Evolutionary conservation across 1,139 yeast species (phyloP).

Genomic region (Saccharomyces hybrid): DNA sequence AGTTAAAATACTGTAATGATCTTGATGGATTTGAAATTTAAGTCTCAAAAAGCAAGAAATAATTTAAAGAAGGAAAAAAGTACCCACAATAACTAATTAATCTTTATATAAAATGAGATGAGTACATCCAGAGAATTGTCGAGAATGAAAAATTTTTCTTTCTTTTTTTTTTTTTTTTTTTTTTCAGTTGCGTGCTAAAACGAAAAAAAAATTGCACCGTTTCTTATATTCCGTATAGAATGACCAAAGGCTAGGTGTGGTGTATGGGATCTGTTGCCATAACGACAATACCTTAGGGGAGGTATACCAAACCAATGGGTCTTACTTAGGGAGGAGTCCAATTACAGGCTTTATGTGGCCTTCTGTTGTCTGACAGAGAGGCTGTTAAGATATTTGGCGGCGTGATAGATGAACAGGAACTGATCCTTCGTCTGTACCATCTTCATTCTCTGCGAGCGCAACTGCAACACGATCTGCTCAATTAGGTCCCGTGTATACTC

Average conservation of each 20-base stretch:
- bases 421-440: conserved; percentile 33
- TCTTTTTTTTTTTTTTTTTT: background rate
- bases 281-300: background rate
- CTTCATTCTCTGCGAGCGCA: conserved; percentile 30
- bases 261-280: background rate
- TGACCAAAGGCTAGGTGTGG: background rate
- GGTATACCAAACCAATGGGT: background rate
- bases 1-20: conserved; percentile 18
- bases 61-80: background rate
- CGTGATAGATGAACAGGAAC: conserved; percentile 29
- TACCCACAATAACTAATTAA: background rate
- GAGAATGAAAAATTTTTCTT: conserved; percentile 15
- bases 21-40: background rate
- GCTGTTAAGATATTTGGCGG: conserved; percentile 20
- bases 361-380: background rate
- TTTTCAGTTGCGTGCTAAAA: background rate
- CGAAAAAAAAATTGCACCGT: background rate
- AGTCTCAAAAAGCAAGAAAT: background rate
- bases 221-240: background rate
- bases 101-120: background rate
- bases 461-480: conserved; percentile 29
- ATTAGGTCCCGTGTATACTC: conserved; percentile 27
- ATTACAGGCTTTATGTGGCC: background rate
- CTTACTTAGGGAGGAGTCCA: background rate
- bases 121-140: background rate